Evolutionary conservation across 192 early-diverging fungal genomes (phyloP).

Genomic region (Chytriomyces confervae): DNA sequence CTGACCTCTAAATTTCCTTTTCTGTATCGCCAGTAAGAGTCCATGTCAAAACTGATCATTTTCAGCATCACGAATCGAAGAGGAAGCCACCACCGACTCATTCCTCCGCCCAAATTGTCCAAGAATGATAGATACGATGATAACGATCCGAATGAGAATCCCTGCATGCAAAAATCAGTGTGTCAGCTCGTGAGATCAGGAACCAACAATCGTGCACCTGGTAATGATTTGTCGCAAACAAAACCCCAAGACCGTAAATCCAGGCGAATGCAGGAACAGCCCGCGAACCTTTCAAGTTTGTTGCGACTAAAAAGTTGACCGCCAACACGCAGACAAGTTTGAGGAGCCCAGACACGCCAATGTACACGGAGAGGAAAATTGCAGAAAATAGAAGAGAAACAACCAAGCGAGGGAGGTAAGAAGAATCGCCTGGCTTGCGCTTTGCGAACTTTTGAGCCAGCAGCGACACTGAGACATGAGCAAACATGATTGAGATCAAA

Average conservation of each 20-base stretch:
- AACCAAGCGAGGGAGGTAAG: conserved; percentile 64
- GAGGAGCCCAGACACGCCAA: conserved; percentile 58
- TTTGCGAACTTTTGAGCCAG: conserved; percentile 43
- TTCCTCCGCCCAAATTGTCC: conserved; percentile 75
- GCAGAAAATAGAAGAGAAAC: conserved; percentile 67
- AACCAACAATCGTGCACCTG: neutral
- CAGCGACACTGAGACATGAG: conserved; percentile 59
- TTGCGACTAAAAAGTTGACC: conserved; percentile 73
- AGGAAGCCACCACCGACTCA: conserved; percentile 83
- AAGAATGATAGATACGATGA: neutral
- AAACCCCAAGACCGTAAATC: conserved; percentile 77
- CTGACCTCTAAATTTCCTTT: neutral
- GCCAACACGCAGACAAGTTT: conserved; percentile 73
- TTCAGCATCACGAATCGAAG: conserved; percentile 91
- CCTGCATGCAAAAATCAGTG: neutral
- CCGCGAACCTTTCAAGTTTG: conserved; percentile 46
- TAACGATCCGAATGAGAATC: conserved; percentile 13
- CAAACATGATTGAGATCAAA: conserved; percentile 52
- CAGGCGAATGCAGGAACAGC: conserved; percentile 76
- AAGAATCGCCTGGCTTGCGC: neutral
- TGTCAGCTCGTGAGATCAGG: too few species aligned
- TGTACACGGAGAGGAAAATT: conserved; percentile 55
- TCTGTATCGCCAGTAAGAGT: conserved; percentile 79
- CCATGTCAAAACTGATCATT: conserved; percentile 92
- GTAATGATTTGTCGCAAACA: conserved; percentile 82